These are phyloP conservation scores for Pythium chondricola DNA, from an alignment of 352 stramenopile species.

Conservation along the genomic window DNA sequence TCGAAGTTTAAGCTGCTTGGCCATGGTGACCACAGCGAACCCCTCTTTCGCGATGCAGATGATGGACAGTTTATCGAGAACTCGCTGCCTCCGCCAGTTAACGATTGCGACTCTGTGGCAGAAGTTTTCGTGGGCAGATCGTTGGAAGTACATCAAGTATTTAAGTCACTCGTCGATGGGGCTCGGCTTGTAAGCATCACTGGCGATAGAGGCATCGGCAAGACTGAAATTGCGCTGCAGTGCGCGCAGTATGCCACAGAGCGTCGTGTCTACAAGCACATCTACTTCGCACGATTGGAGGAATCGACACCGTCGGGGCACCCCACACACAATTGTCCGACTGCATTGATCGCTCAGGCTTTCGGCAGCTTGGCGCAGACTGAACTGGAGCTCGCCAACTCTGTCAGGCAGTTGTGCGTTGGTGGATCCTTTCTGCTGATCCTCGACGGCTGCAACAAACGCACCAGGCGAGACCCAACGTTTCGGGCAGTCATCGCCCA, in stretches of 20 bases:
- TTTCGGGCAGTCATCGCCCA: constrained; percentile 44
- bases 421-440: constrained; percentile 60
- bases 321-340: too few species aligned
- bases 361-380: constrained; percentile 7
- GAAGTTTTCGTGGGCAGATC: constrained; percentile 72
- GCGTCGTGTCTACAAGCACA: constrained; percentile 56
- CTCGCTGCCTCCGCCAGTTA: constrained; percentile 42
- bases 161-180: constrained; percentile 71
- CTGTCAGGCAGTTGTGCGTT: constrained; percentile 38
- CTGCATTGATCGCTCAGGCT: constrained; percentile 2
- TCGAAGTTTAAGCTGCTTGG: constrained; percentile 82
- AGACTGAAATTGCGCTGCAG: constrained; percentile 75
- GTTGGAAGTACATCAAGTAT: constrained; percentile 76
- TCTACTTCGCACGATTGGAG: constrained; percentile 65
- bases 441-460: constrained; percentile 67
- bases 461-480: constrained; percentile 28
- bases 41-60: constrained; percentile 57
- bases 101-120: constrained; percentile 70
- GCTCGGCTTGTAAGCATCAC: constrained; percentile 69
- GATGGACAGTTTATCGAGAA: constrained; percentile 55
- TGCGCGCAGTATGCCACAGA: constrained; percentile 75
- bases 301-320: neutral
- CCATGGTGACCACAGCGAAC: constrained; percentile 63
- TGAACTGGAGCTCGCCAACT: constrained; percentile 40
- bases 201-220: constrained; percentile 66